Base-by-base conservation (phyloP, 2,329 filamentous ascomycete genomes). In the Geosmithia putterillii region DNA sequence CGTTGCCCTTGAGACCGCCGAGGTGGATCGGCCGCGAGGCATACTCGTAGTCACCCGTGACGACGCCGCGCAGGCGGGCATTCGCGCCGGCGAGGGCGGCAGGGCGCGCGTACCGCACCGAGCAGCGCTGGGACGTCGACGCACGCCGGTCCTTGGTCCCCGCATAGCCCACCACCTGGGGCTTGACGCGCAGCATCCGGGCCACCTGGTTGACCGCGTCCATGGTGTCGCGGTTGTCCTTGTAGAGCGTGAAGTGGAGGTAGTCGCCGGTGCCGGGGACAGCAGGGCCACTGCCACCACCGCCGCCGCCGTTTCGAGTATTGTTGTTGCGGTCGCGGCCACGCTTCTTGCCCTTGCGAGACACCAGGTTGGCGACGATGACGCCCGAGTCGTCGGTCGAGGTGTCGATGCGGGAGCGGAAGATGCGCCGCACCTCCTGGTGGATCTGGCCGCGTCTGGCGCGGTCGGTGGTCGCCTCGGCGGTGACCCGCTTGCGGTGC, bases 211-310 rank as follows among this genome's bases (percentile, higher is more conserved):
- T 81, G 43, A 94, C 71, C 0, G 86, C 82, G 53, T 95, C 89
- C 85, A 95, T 94, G 1, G 89, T 95, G 57, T 95, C 89, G 57
- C 90, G 89, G 65, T 95, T 95, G 65, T 95, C 89, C 65, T 95
- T 95, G 74, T 90, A 94, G 42, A 95, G 70, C 1, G 86, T 90
- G 59, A 95, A 94, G 60, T 95, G 88, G 14, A 95, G 67, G 59
- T 86, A 92, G 41, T 88, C 82, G 17, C 84, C 86, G 72, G 60
- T 47, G 45, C 59, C 59, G 47, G 62, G 59, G 46, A 61, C 57
- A 3, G 57, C 54, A 12, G 28, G 28, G 3, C 28, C 28, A 10
- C 23, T 25, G 10, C 46, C 49, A 15, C 45, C 47, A 5, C 43
- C 45, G 15, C 42, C 38, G 18, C 44, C 42, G 37, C 25, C 38